Evolutionary conservation across 2,329 filamentous ascomycete genomes (phyloP), one percentile per base, ranked within the genome.

Genomic region (Ophiostoma populinum): DNA sequence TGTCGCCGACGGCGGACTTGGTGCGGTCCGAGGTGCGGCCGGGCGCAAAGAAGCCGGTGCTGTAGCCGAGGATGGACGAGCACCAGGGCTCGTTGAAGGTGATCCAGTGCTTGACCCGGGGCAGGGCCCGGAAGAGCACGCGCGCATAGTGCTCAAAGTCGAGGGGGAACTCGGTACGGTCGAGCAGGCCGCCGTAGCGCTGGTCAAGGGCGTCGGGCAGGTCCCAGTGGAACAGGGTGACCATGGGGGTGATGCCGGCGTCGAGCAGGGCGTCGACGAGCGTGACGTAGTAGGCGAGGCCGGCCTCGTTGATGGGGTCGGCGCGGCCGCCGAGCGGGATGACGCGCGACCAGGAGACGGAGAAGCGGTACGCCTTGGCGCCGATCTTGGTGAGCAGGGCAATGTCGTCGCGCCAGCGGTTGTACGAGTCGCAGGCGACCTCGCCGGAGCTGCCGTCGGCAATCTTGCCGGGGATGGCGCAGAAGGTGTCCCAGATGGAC

Each of bases 61-160:
- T 79, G 57, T 87, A 90, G 24, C 82, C 82, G 27, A 90, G 65
- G 41, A 90, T 75, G 35, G 77, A 72, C 43, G 73, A 80, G 57
- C 81, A 92, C 74, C 80, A 90, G 4, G 83, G 83, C 61, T 92
- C 82, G 53, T 90, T 90, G 59, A 87, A 83, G 18, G 81, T 90
- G 54, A 86, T 81, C 83, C 83, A 92, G 57, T 81, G 67, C 61
- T 83, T 82, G 49, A 85, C 81, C 54, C 75, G 77, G 36, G 74
- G 68, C 32, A 92, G 64, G 1, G 74, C 70, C 51, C 76, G 65
- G 59, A 85, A 92, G 47, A 82, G 63, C 31, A 82, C 62, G 42
- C 76, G 73, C 8, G 82, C 78, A 51, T 86, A 92, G 56, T 77
- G 61, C 46, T 78, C 75, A 51, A 74, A 92, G 57, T 92, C 83